Evolutionary conservation across 352 stramenopile genomes (phyloP).

Genomic region (Thalassiosira ordinaria): DNA sequence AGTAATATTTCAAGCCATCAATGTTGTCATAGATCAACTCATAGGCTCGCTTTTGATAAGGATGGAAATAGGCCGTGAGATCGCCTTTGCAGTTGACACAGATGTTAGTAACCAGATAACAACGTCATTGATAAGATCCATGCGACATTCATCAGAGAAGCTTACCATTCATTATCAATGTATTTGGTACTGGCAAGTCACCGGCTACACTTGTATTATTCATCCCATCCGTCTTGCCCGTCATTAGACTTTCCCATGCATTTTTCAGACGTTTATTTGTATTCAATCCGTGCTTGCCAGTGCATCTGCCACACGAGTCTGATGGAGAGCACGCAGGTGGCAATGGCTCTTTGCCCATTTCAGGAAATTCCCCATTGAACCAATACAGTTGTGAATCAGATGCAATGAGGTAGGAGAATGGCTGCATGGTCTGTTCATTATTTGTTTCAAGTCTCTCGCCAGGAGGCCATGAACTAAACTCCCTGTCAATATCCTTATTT

Average conservation of each 20-base stretch:
- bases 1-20: slow-evolving; percentile 52
- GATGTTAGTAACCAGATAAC: no score
- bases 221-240: slow-evolving; percentile 35
- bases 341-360: slow-evolving; percentile 52
- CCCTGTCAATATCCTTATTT: slow-evolving; percentile 52
- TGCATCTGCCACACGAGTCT: slow-evolving; percentile 57
- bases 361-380: slow-evolving; percentile 65
- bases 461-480: slow-evolving; percentile 23
- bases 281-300: slow-evolving; percentile 48
- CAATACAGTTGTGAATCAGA: slow-evolving; percentile 64
- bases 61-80: slow-evolving; percentile 68
- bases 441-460: no score
- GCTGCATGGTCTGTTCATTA: no score
- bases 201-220: slow-evolving; percentile 27
- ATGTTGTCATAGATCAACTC: slow-evolving; percentile 64
- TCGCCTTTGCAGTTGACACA: slow-evolving; percentile 43
- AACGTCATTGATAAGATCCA: no score
- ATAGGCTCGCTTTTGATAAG: slow-evolving; percentile 56
- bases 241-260: slow-evolving; percentile 59
- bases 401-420: slow-evolving; percentile 64
- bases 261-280: slow-evolving; percentile 52
- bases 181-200: slow-evolving; percentile 46
- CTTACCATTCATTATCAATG: slow-evolving; percentile 65
- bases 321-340: slow-evolving; percentile 37
- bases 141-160: no score